Conservation (phyloP, 805 yeast genomes). For the Deakozyma indianensis region DNA sequence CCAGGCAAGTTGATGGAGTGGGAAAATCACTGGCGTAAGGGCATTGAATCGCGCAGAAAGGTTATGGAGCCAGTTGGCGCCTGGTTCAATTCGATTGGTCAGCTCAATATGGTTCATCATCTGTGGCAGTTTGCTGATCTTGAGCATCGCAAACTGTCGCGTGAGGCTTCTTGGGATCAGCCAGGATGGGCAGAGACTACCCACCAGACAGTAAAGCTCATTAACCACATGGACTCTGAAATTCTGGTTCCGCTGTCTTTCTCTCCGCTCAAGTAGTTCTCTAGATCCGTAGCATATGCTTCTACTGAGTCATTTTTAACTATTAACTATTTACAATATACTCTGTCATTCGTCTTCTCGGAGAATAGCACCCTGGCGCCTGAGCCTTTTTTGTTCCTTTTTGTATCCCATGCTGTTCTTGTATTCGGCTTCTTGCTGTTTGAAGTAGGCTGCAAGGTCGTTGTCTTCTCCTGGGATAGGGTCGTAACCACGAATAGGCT, state of each 20-base stretch:
- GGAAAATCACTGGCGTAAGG: conserved; percentile 28
- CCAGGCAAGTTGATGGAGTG: conserved; percentile 29
- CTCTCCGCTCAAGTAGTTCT: conserved; percentile 22
- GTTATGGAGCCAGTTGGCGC: conserved; percentile 35
- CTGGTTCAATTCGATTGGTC: conserved; percentile 28
- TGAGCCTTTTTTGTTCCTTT: background rate
- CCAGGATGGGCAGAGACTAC: conserved; percentile 33
- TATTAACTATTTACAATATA: background rate
- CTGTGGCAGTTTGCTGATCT: conserved; percentile 31
- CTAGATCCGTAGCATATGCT: background rate
- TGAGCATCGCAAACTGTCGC: conserved; percentile 26
- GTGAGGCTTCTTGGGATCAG: conserved; percentile 29
- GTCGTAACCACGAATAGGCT: conserved; percentile 9
- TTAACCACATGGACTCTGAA: conserved; percentile 23
- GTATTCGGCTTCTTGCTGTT: conserved; percentile 5
- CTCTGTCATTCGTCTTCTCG: background rate
- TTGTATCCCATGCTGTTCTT: background rate
- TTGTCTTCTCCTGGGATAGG: conserved; percentile 7
- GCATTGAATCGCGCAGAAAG: conserved; percentile 27
- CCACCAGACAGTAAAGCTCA: conserved; percentile 27
- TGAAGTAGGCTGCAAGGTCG: conserved; percentile 7
- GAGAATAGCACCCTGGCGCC: background rate
- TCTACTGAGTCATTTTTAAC: background rate
- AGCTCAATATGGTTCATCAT: conserved; percentile 27
- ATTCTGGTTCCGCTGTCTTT: conserved; percentile 27